Conservation (phyloP, 495 filamentous ascomycete species). For the Durotheca rogersii region DNA sequence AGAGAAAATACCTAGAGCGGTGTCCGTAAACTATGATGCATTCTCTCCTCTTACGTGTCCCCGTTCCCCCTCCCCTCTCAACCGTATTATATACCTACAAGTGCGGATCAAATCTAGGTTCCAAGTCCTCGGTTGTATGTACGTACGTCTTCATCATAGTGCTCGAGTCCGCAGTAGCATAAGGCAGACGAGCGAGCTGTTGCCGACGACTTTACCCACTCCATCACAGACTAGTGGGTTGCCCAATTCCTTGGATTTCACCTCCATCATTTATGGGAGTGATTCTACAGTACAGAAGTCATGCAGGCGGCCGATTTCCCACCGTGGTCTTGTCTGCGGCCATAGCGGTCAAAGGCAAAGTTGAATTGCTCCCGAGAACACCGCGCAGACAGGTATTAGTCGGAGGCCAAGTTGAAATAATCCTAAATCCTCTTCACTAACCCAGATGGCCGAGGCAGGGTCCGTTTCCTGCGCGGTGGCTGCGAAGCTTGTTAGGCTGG, state of each 20-base stretch:
- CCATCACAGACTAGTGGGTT: constrained; percentile 1
- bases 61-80: constrained; percentile 1
- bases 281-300: not conserved
- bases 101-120: no score
- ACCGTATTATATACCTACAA: constrained; percentile 6
- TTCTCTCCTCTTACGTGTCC: no score
- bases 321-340: no score
- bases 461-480: not conserved
- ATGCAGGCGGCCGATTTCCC: no score
- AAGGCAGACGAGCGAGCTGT: not conserved
- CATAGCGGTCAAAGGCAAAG: no score
- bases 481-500: constrained; percentile 3
- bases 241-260: no score
- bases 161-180: constrained; percentile 1
- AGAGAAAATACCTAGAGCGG: no score
- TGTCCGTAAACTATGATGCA: constrained; percentile 13
- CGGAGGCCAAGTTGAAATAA: not conserved
- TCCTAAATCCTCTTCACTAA: no score
- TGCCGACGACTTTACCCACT: constrained; percentile 12
- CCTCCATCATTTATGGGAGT: not conserved
- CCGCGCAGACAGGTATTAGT: no score
- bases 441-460: not conserved
- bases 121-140: no score
- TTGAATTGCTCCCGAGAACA: no score
- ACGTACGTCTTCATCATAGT: not conserved